Conservation (phyloP, 345 rosid species). For the Carallia pectinifolia region DNA sequence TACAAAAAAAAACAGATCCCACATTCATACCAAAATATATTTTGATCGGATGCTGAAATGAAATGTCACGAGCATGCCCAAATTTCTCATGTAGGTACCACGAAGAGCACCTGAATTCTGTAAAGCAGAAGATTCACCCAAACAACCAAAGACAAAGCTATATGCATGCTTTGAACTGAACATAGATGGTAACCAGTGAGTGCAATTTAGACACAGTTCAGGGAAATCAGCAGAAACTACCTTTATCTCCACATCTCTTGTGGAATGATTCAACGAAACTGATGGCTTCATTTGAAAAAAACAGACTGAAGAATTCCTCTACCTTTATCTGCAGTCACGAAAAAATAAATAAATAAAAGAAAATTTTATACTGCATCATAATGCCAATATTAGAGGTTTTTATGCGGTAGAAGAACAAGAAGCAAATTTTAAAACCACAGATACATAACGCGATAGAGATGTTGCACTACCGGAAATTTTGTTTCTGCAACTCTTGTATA, state of each 20-base stretch:
- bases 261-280: constrained; percentile 77
- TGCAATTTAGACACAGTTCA: constrained; percentile 10
- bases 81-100: constrained; percentile 72
- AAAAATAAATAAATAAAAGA: constrained; percentile 4
- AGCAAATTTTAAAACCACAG: not conserved
- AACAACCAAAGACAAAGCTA: constrained; percentile 11
- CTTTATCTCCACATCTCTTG: constrained; percentile 84
- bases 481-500: constrained; percentile 73
- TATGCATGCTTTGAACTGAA: not conserved
- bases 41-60: constrained; percentile 96
- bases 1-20: not conserved
- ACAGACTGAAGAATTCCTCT: constrained; percentile 73
- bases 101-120: constrained; percentile 80
- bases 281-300: constrained; percentile 65
- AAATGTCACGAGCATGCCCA: constrained; percentile 73
- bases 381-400: not conserved
- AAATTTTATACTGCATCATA: not conserved
- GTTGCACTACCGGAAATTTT: constrained; percentile 67
- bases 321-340: constrained; percentile 63
- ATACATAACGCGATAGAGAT: constrained; percentile 18
- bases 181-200: not conserved
- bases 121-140: constrained; percentile 19
- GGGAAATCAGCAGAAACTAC: constrained; percentile 36
- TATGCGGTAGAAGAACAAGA: not conserved
- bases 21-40: constrained; percentile 74